Evolutionary conservation across 2,329 filamentous ascomycete genomes (phyloP), one percentile per base, ranked within the genome.

Genomic region (Nannizzia gypsea): DNA sequence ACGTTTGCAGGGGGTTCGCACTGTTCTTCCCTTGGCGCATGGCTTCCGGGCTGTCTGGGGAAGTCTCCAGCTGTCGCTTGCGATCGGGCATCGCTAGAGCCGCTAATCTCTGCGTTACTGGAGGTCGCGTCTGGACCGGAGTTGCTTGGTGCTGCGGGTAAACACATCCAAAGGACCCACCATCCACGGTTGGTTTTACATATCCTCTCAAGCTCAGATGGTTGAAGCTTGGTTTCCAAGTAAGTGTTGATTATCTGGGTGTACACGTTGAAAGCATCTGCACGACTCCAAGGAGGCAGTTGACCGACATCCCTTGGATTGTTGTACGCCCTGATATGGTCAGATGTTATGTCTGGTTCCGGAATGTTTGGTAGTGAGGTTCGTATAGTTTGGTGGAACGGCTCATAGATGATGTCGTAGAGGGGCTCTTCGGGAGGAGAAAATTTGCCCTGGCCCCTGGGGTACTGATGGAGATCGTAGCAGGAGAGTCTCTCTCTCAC

Each of bases 151-250:
- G 15, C 61, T 9, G 13, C 60, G 8, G 58, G 73, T 31, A 84
- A 70, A 6, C 81, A 77, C 70, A 85, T 79, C 83, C 83, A 86
- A 22, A 85, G 79, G 1, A 86, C 77, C 83, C 83, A 86, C 83
- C 83, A 86, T 5, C 81, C 81, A n/a, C 83, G 77, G 48, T 72
- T 78, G 0, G 83, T 85, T 70, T 85, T 86, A 69, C 80, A 81
- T 0, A 81, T 85, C 34, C 81, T 76, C 66, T 86, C 83, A 5
- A 81, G 73, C 62, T 85, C 82, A 6, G 72, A 68, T 0, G 69
- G 64, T 1, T 71, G 71, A 22, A 70, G 70, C 1, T 78, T 74
- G 1, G 82, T 83, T 60, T 77, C 76, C n/a, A 71, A 68, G 57
- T 83, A 75, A 0, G 80, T 83, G 60, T 78, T 78, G 26, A 86